Percentiles rank a stretch among this genome's conserved stretches.
These are phyloP conservation scores for Candida gorgasii DNA, from an alignment of 805 yeast genomes.

Conservation along the genomic window DNA sequence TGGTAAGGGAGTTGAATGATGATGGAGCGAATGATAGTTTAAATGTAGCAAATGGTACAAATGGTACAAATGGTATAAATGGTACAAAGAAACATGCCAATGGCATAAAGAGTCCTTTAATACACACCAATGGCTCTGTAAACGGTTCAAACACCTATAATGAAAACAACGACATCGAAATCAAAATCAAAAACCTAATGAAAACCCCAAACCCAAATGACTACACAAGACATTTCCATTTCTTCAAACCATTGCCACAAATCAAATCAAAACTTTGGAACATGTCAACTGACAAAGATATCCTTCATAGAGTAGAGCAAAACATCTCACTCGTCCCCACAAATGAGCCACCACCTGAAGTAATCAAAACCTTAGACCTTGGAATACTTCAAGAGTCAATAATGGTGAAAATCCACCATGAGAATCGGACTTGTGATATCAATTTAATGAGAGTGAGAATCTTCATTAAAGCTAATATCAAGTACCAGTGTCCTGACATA, in stretches of 20 bases:
- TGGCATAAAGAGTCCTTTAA: conserved; percentile 22
- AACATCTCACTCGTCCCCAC: too few relatives aligned
- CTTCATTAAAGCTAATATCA: conserved; percentile 6
- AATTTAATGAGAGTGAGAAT: conserved; percentile 8
- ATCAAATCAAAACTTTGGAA: neutral
- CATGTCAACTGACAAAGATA: neutral
- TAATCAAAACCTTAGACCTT: neutral
- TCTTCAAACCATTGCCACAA: conserved; percentile 1
- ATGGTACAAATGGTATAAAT: neutral
- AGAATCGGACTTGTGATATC: conserved; percentile 9
- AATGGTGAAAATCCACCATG: conserved; percentile 11
- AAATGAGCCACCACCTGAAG: neutral
- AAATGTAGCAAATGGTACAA: neutral
- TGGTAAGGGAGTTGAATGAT: neutral
- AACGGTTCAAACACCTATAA: neutral
- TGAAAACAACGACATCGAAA: neutral
- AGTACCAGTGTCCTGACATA: neutral
- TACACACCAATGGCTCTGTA: conserved; percentile 6
- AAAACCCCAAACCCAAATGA: neutral
- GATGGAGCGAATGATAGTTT: conserved; percentile 24
- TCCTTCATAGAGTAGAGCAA: neutral
- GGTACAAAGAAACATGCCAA: conserved; percentile 23
- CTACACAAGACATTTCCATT: conserved; percentile 10
- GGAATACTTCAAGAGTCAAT: neutral
- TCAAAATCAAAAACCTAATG: neutral